Conservation (phyloP, 805 yeast species). For the Candida xiaguanensis region DNA sequence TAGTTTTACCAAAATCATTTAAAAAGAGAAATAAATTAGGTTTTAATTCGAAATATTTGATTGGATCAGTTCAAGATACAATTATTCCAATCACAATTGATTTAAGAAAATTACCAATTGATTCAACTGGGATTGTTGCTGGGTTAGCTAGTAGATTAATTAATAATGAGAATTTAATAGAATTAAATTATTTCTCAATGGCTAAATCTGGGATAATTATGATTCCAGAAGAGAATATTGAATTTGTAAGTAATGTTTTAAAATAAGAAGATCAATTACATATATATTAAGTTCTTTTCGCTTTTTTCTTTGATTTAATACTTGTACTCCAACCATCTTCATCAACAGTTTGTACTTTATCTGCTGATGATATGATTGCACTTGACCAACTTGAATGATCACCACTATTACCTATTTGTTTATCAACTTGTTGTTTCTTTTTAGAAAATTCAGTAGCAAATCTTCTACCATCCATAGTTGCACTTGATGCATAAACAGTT, state of each 20-base stretch:
- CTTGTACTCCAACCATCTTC: conserved; percentile 48
- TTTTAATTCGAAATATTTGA: conserved; percentile 37
- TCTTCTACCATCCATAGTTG: conserved; percentile 91
- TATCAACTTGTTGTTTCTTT: conserved; percentile 72
- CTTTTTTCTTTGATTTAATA: conserved; percentile 37
- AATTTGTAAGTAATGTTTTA: conserved; percentile 20
- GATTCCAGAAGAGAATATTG: conserved; percentile 50
- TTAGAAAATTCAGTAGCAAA: conserved; percentile 88
- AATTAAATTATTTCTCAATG: conserved; percentile 58
- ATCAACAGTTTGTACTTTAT: conserved; percentile 34
- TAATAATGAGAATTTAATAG: conserved; percentile 33
- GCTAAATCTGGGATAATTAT: conserved; percentile 58
- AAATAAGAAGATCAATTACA: background rate
- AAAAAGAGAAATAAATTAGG: conserved; percentile 34
- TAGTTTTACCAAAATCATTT: conserved; percentile 43
- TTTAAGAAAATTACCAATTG: conserved; percentile 50
- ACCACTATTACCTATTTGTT: conserved; percentile 34
- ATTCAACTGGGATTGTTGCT: conserved; percentile 64
- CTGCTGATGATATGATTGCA: conserved; percentile 50
- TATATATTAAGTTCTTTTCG: conserved; percentile 15
- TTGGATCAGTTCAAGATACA: conserved; percentile 56
- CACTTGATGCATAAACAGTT: conserved; percentile 81
- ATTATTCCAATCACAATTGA: conserved; percentile 57
- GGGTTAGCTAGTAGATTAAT: conserved; percentile 54
- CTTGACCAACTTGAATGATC: conserved; percentile 65